Evolutionary conservation across 345 rosid species (phyloP).

Genomic region (Arabidopsis thaliana): TAIR10.1 NC_003071.7:151001-151500

Average conservation of each 20-base stretch:
- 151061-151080: no score
- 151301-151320: slow-evolving; percentile 55
- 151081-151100: not conserved
- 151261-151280: slow-evolving; percentile 35
- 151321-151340: slow-evolving; percentile 54
- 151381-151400: slow-evolving; percentile 60
- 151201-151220: not conserved
- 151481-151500: slow-evolving; percentile 63
- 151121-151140: slow-evolving; percentile 4
- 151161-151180: not conserved
- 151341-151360: slow-evolving; percentile 61
- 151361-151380: slow-evolving; percentile 62
- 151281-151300: slow-evolving; percentile 45
- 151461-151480: slow-evolving; percentile 68
- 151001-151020: no score
- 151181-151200: not conserved
- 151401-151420: slow-evolving; percentile 51
- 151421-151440: slow-evolving; percentile 74
- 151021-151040: no score
- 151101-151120: no score
- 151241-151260: slow-evolving; percentile 30
- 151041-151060: no score
- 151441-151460: slow-evolving; percentile 73
- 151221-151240: slow-evolving; percentile 24
- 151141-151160: not conserved